Percentiles rank a stretch among this genome's conserved stretches.
Evolutionary conservation across 345 rosid genomes (phyloP).

Genomic region (Brassica rapa): DNA sequence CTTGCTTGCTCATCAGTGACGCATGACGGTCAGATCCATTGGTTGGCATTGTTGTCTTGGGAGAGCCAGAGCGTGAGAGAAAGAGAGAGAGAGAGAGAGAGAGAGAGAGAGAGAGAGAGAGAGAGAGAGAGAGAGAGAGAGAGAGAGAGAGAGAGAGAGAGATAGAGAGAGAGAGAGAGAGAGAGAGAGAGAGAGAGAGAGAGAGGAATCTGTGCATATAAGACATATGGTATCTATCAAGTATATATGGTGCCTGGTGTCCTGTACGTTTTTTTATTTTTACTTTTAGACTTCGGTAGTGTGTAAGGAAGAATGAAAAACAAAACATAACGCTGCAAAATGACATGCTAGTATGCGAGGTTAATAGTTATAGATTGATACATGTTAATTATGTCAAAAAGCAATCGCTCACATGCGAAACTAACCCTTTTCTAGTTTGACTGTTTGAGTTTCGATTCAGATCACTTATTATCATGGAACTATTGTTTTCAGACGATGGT

Average conservation of each 20-base stretch:
- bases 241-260: conserved; percentile 32
- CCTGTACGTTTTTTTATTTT: background rate
- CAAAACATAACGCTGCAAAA: background rate
- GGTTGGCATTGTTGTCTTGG: conserved; percentile 29
- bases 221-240: conserved; percentile 12
- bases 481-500: background rate
- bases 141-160: background rate
- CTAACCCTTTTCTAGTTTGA: background rate
- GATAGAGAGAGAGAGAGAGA: background rate
- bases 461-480: background rate
- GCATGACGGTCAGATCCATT: conserved; percentile 17
- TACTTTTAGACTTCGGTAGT: background rate
- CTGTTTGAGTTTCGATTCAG: background rate
- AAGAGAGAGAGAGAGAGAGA: background rate
- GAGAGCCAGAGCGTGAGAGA: conserved; percentile 1
- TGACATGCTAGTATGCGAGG: background rate
- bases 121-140: background rate
- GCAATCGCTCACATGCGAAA: background rate
- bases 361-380: background rate
- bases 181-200: background rate
- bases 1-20: conserved; percentile 17
- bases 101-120: background rate
- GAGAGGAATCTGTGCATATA: conserved; percentile 1
- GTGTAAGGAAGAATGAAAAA: background rate
- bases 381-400: background rate